phyloP scores from a whole-genome alignment of 2,329 filamentous ascomycete species.

The Clonostachys rosea region DNA sequence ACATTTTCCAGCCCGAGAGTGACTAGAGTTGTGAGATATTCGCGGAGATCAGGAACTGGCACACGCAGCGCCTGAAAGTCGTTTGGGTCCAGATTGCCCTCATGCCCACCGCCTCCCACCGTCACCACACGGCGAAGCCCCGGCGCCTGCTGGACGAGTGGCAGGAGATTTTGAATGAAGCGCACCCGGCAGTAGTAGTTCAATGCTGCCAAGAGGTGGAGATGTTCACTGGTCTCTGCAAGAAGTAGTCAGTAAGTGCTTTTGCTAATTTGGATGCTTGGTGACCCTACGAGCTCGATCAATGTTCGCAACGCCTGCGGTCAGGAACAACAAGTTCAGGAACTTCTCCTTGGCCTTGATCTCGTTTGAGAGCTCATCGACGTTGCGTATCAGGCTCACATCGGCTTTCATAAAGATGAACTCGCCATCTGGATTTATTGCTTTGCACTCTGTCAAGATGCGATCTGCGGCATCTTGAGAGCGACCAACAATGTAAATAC shows the following conservation, averaged over 20 bases:
- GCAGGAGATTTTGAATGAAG: conserved; percentile 52
- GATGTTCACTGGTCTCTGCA: conserved; percentile 51
- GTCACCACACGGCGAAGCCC: conserved; percentile 14
- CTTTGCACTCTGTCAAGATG: conserved; percentile 32
- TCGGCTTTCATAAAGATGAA: conserved; percentile 45
- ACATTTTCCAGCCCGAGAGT: conserved; percentile 18
- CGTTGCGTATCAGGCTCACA: conserved; percentile 41
- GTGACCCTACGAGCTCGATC: conserved; percentile 1
- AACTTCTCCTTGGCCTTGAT: conserved; percentile 35
- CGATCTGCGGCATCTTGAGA: conserved; percentile 24
- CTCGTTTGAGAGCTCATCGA: conserved; percentile 39
- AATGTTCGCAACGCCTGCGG: conserved; percentile 24
- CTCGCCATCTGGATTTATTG: conserved; percentile 33
- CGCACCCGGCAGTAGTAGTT: conserved; percentile 54
- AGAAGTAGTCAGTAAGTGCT: neutral
- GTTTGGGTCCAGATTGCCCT: conserved; percentile 9
- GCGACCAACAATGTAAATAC: conserved; percentile 47
- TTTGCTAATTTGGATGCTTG: too few species aligned
- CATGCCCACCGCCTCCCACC: conserved; percentile 13
- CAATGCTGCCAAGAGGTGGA: conserved; percentile 47
- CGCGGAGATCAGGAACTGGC: conserved; percentile 10
- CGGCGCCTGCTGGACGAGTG: conserved; percentile 31
- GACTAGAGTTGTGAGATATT: conserved; percentile 11
- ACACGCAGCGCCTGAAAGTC: conserved; percentile 14
- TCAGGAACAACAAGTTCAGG: conserved; percentile 42